Evolutionary conservation across 2,329 filamentous ascomycete genomes (phyloP).

Genomic region (Cyclaneusma minus): DNA sequence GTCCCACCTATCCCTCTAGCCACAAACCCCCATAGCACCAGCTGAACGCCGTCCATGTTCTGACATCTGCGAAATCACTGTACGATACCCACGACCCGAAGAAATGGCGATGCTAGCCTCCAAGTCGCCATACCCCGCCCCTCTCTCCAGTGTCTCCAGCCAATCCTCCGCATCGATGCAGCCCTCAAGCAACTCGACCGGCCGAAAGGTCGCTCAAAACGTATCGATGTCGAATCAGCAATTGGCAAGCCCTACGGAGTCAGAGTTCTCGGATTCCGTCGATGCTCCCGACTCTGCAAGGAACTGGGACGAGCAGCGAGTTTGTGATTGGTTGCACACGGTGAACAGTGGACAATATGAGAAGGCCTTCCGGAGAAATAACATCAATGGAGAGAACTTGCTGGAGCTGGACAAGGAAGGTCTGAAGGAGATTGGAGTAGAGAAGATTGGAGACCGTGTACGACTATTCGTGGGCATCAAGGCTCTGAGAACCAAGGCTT

Average conservation of each 20-base stretch:
- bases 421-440: slow-evolving; percentile 94
- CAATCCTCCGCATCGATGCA: slow-evolving; percentile 31
- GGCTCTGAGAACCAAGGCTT: slow-evolving; percentile 62
- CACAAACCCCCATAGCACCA: too few species aligned
- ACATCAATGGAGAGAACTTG: slow-evolving; percentile 94
- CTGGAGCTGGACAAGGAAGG: slow-evolving; percentile 95
- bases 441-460: slow-evolving; percentile 92
- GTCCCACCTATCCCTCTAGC: too few species aligned
- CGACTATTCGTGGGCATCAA: slow-evolving; percentile 79
- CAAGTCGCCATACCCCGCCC: slow-evolving; percentile 52
- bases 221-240: slow-evolving; percentile 33
- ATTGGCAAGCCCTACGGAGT: slow-evolving; percentile 76
- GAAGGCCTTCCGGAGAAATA: slow-evolving; percentile 74
- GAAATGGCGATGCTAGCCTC: slow-evolving; percentile 66
- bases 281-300: slow-evolving; percentile 62
- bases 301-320: slow-evolving; percentile 83
- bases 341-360: slow-evolving; percentile 94
- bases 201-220: slow-evolving; percentile 34
- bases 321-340: slow-evolving; percentile 77
- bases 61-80: background rate
- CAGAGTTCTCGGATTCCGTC: slow-evolving; percentile 69
- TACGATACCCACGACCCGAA: too few species aligned
- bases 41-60: slow-evolving; percentile 2
- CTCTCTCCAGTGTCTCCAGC: slow-evolving; percentile 29
- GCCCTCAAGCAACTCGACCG: slow-evolving; percentile 32